Conservation (phyloP, 1,284 basidiomycete genomes). For the Irpex rosettiformis region DNA sequence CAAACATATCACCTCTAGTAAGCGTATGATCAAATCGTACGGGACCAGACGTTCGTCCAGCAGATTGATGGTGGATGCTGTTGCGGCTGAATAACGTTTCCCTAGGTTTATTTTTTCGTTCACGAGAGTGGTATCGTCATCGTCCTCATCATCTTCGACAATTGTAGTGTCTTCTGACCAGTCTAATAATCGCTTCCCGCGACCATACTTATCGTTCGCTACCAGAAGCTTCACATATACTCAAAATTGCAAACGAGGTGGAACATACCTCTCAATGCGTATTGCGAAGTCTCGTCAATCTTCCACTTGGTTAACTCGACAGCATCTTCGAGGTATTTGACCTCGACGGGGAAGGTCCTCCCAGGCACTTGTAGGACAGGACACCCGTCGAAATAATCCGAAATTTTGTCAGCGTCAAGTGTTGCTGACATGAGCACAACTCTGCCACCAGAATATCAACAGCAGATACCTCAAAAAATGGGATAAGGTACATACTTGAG, state of each 20-base stretch:
- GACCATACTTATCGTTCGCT: slow-evolving; percentile 63
- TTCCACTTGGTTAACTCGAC: slow-evolving; percentile 86
- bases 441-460: slow-evolving; percentile 37
- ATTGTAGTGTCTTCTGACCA: slow-evolving; percentile 70
- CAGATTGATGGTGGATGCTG: slow-evolving; percentile 79
- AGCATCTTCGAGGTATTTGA: slow-evolving; percentile 90
- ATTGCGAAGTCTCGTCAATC: slow-evolving; percentile 82
- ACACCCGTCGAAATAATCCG: slow-evolving; percentile 90
- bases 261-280: slow-evolving; percentile 66
- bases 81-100: slow-evolving; percentile 71
- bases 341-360: slow-evolving; percentile 94
- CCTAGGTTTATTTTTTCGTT: slow-evolving; percentile 55
- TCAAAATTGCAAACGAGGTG: slow-evolving; percentile 5
- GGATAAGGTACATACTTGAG: slow-evolving; percentile 58
- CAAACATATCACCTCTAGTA: slow-evolving; percentile 88
- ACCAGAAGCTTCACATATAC: slow-evolving; percentile 8
- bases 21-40: slow-evolving; percentile 84
- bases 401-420: slow-evolving; percentile 91
- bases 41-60: slow-evolving; percentile 90
- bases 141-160: slow-evolving; percentile 54
- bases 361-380: slow-evolving; percentile 90
- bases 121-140: slow-evolving; percentile 52
- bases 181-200: slow-evolving; percentile 60
- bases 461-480: background rate
- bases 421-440: slow-evolving; percentile 98